Evolutionary conservation across 2,329 filamentous ascomycete genomes (phyloP).

Genomic region (Cladophialophora psammophila): DNA sequence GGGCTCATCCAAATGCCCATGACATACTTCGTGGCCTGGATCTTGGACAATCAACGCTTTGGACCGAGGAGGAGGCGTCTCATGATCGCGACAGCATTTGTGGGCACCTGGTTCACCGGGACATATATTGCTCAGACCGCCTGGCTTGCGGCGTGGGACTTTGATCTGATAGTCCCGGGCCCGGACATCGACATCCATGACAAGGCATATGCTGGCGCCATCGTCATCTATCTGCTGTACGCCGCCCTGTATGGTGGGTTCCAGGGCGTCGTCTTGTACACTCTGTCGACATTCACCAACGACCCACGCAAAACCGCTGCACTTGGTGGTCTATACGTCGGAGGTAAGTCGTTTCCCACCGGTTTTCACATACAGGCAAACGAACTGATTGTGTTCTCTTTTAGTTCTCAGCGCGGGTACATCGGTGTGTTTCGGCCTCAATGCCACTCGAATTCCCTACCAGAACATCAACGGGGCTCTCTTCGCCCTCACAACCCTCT

Average conservation of each 20-base stretch:
- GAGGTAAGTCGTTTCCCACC: no score
- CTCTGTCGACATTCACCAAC: constrained; percentile 14
- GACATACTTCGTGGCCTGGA: constrained; percentile 9
- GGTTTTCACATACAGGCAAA: no score
- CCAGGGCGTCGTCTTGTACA: constrained; percentile 16
- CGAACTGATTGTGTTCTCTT: constrained; percentile 9
- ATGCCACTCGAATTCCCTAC: constrained; percentile 17
- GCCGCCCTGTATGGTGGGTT: constrained; percentile 17
- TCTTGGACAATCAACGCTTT: constrained; percentile 15
- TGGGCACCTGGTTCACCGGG: constrained; percentile 15
- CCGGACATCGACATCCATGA: constrained; percentile 16
- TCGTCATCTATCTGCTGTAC: constrained; percentile 19
- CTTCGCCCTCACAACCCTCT: constrained; percentile 19
- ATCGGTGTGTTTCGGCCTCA: constrained; percentile 19
- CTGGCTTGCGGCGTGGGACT: constrained; percentile 20
- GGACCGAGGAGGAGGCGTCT: constrained; percentile 12
- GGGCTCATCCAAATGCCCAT: constrained; percentile 17
- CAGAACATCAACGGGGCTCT: constrained; percentile 17
- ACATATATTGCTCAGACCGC: constrained; percentile 17
- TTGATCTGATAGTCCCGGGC: constrained; percentile 11
- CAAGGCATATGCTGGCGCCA: constrained; percentile 11
- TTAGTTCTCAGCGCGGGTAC: constrained; percentile 17
- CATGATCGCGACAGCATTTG: constrained; percentile 3
- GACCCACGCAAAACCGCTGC: constrained; percentile 13
- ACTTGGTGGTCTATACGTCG: constrained; percentile 11